Evolutionary conservation across 345 rosid species (phyloP), one percentile per base, ranked within the genome.

Genomic region (Aurinia saxatilis): DNA sequence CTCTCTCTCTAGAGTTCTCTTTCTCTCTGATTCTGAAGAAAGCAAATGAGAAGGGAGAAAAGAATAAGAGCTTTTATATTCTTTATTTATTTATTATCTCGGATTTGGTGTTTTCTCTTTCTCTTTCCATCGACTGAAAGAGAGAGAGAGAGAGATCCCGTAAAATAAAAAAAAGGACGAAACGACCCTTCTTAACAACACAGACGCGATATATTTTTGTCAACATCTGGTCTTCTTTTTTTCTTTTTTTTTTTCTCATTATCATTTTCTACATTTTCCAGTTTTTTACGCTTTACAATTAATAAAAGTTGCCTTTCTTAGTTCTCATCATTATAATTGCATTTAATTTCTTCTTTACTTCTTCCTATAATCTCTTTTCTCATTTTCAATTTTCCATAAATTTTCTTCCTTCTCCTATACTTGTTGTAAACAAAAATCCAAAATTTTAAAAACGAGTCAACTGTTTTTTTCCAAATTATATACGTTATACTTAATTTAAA

Each of bases 161-260:
- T 68, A 68, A 67, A 66, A 16, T 39, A 25, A 61, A 66, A 10
- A 3, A 16, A 35, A 18, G 3, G 3, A 39, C 1, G 1, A 36
- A 65, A 86, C 75, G 80, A 79, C 80, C 83, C 85, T 90, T 84
- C 81, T 73, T 73, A 74, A 76, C 84, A 88, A 88, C 88, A 88
- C 81, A 80, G 87, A 82, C 89, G 79, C 74, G 81, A 86, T 83
- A 31, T 40, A 31, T 58, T 81, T 83, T 91, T 88, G 98, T 91
- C 98, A 84, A 84, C 81, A 84, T 86, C 87, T 85, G 82, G 85
- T 88, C 96, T 86, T 83, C 1, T 27, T 46, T 6, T 10, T 31
- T 30, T n/a, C n/a, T n/a, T n/a, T n/a, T n/a, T n/a, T n/a, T n/a
- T n/a, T n/a, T n/a, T n/a, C n/a, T n/a, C n/a, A n/a, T n/a, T n/a